A percentile compares a stretch with the other conserved stretches of the same genome.
Conservation (phyloP, 345 rosid genomes). For the Euphorbia pulcherrima region DNA sequence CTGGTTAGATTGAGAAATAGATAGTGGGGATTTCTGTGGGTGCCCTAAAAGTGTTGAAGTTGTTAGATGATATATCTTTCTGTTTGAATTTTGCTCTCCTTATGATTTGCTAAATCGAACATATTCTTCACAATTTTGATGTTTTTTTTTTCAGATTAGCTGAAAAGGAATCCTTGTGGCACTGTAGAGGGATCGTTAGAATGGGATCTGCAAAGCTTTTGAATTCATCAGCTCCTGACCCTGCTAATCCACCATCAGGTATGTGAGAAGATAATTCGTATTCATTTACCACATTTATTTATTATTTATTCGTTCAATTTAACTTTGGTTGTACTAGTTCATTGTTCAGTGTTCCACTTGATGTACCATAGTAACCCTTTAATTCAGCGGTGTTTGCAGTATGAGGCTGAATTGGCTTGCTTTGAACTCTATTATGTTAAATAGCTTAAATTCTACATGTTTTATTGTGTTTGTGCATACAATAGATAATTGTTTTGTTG, state of each 20-base stretch:
- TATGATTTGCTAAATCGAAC: neutral
- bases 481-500: neutral
- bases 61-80: neutral
- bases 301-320: neutral
- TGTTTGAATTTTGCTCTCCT: neutral
- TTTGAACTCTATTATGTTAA: neutral
- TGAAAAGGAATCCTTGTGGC: neutral
- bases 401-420: neutral
- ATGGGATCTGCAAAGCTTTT: slow-evolving; percentile 13
- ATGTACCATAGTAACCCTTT: neutral
- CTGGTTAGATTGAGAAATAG: neutral
- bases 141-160: neutral
- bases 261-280: neutral
- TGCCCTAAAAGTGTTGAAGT: neutral
- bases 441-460: neutral
- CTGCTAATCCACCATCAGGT: slow-evolving; percentile 6
- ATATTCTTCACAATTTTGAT: neutral
- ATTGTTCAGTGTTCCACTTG: neutral
- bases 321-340: neutral
- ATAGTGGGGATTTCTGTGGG: neutral
- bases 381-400: neutral
- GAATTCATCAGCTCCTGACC: neutral
- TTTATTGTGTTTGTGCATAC: neutral
- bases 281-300: too few species aligned
- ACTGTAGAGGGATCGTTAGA: neutral